Base-by-base conservation (phyloP, 257 asterid species). In the Asclepias syriaca region DNA sequence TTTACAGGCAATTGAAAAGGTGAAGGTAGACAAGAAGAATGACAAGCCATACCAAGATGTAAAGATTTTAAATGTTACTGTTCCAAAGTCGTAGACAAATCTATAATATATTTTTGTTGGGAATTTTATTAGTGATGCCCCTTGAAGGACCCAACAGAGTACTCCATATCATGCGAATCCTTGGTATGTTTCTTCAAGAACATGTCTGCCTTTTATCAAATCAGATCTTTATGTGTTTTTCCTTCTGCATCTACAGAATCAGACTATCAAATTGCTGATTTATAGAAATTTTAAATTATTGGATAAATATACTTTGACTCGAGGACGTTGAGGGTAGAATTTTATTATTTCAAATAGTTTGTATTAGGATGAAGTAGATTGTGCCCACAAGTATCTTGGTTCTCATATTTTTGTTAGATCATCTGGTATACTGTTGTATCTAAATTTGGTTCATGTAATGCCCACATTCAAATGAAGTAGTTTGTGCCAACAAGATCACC, bases 31-130 rank as follows among this genome's bases (percentile, higher is more conserved):
- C 85, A 94, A 83, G 85, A 94, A 82, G 87, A 80, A 65, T 55
- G 99, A 94, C 84, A 91, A 81, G 81, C 99, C 99, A 16, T 80
- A 85, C 81, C 97, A 91, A 83, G 99, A 94, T 68, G 97, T 91
- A 60, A 94, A 94, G 84, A 91, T 94, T 79, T 79, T 94, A 63
- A 94, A 94, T 72, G 99, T 94, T 65, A 88, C 99, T 10, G 83
- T 89, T 78, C 96, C 98, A 24, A 89, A 92, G 87, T 84, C 82
- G 69, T 78, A 55, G 68, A 14, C 45, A 19, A 68, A 56, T 61
- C 21, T 19, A 24, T n/a, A 3, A 15, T 59, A 16, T 34, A 4
- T 68, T 16, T 59, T 66, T 19, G 6, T 32, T 18, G 18, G 54
- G 65, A 21, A 32, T 5, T 57, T 68, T 24, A 27, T 39, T 53